phyloP scores from a whole-genome alignment of 176 grass and related monocot species.

The Stipa capillata region DNA sequence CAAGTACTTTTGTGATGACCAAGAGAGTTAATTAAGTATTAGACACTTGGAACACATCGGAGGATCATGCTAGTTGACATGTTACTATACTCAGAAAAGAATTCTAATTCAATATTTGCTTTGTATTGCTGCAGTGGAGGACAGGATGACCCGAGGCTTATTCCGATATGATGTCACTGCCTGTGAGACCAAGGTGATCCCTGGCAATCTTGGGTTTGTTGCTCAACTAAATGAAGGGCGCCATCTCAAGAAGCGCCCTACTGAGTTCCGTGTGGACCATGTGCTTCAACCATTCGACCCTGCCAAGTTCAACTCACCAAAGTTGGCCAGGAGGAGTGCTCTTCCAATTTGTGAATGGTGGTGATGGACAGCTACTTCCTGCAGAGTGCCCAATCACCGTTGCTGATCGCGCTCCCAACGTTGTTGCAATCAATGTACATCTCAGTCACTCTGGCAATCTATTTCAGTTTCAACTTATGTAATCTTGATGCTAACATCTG shows the following conservation, averaged over 20 bases:
- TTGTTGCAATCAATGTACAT: slow-evolving; percentile 66
- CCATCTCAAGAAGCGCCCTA: slow-evolving; percentile 96
- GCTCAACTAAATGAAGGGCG: slow-evolving; percentile 97
- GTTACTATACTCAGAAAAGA: neutral
- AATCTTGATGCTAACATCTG: neutral
- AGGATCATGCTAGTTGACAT: neutral
- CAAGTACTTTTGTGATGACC: neutral
- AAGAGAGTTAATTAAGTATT: neutral
- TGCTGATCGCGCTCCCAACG: slow-evolving; percentile 32
- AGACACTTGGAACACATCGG: neutral
- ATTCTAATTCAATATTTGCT: neutral
- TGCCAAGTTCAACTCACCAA: slow-evolving; percentile 90
- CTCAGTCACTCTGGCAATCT: neutral
- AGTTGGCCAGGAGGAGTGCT: slow-evolving; percentile 78
- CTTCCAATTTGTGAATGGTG: slow-evolving; percentile 53
- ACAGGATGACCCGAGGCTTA: slow-evolving; percentile 66
- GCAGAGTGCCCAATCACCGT: slow-evolving; percentile 18
- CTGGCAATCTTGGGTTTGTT: slow-evolving; percentile 75
- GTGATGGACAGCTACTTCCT: slow-evolving; percentile 29
- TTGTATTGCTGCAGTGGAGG: slow-evolving; percentile 56
- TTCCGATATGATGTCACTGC: slow-evolving; percentile 96
- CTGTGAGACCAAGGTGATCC: slow-evolving; percentile 94
- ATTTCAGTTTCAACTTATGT: slow-evolving; percentile 12
- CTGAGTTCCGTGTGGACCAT: slow-evolving; percentile 81
- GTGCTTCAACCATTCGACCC: slow-evolving; percentile 78